phyloP scores from a whole-genome alignment of 225 moss, liverwort and hornwort genomes.

The Ulota crispa region DNA sequence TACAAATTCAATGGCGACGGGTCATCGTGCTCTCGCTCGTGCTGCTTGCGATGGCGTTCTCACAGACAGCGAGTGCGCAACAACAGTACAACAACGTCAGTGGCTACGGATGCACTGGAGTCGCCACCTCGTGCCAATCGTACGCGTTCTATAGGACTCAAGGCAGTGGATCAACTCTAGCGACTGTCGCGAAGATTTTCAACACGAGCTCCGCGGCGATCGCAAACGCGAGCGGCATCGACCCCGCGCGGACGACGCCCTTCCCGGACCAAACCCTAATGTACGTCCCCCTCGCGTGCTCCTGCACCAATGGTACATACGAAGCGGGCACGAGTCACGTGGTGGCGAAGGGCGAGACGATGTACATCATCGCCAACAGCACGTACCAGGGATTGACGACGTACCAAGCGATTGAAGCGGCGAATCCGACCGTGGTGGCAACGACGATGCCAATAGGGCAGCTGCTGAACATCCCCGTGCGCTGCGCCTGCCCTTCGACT shows the following conservation, averaged over 20 bases:
- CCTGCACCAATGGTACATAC: conserved; percentile 40
- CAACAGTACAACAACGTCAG: conserved; percentile 34
- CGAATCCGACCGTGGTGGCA: conserved; percentile 22
- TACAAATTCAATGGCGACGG: conserved; percentile 3
- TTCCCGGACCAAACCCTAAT: conserved; percentile 28
- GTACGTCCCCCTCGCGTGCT: conserved; percentile 55
- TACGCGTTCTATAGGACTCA: conserved; percentile 40
- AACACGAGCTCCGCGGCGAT: conserved; percentile 25
- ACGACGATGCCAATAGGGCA: neutral
- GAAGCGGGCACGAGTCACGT: conserved; percentile 35
- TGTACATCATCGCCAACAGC: conserved; percentile 23
- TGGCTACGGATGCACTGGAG: conserved; percentile 49
- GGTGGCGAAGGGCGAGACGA: conserved; percentile 22
- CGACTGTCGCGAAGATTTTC: conserved; percentile 18
- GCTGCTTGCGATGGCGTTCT: conserved; percentile 8
- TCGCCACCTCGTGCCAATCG: conserved; percentile 33
- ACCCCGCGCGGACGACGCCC: neutral
- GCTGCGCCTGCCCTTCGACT: conserved; percentile 45
- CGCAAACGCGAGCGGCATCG: conserved; percentile 32
- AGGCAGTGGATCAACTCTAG: conserved; percentile 14
- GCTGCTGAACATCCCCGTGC: conserved; percentile 33
- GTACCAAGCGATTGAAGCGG: conserved; percentile 32
- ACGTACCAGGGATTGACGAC: conserved; percentile 44
- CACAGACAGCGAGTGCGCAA: conserved; percentile 32
- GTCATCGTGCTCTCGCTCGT: neutral